Conservation (phyloP, 768 basidiomycete species). For the Agaricus sinodeliciosus region DNA sequence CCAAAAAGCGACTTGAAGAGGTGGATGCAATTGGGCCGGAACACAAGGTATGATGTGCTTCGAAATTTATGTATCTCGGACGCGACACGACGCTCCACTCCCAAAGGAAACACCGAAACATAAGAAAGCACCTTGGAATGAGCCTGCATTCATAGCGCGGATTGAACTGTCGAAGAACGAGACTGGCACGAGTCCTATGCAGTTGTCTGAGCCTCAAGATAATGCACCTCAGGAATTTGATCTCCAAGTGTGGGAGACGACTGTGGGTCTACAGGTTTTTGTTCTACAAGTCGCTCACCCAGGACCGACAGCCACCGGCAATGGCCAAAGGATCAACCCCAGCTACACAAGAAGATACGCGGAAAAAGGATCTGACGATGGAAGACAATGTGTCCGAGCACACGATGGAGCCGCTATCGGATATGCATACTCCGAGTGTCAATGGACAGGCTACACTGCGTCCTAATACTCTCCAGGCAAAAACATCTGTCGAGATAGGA, state of each 20-base stretch:
- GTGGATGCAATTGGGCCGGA: background rate
- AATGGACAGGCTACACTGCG: background rate
- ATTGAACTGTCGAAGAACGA: conserved; percentile 7
- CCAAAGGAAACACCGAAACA: conserved; percentile 15
- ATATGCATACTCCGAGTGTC: background rate
- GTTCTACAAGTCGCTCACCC: background rate
- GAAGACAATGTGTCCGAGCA: conserved; percentile 12
- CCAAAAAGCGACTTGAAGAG: background rate
- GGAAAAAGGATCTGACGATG: conserved; percentile 41
- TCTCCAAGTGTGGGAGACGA: conserved; percentile 22
- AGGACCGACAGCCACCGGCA: background rate
- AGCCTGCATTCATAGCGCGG: conserved; percentile 15
- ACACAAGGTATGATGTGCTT: background rate
- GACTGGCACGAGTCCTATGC: background rate
- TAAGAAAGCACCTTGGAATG: conserved; percentile 25
- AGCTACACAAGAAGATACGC: conserved; percentile 13
- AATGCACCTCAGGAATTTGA: conserved; percentile 14
- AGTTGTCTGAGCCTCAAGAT: conserved; percentile 4
- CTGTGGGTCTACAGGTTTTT: background rate
- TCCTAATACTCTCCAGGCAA: background rate
- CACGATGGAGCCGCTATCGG: background rate
- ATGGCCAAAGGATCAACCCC: background rate
- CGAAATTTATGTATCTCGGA: background rate
- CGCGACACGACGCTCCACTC: background rate
- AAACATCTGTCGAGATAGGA: conserved; percentile 2